A percentile compares a stretch with the other conserved stretches of the same genome.
phyloP scores from a whole-genome alignment of 2,329 filamentous ascomycete genomes.

The Pseudogymnoascus verrucosus region DNA sequence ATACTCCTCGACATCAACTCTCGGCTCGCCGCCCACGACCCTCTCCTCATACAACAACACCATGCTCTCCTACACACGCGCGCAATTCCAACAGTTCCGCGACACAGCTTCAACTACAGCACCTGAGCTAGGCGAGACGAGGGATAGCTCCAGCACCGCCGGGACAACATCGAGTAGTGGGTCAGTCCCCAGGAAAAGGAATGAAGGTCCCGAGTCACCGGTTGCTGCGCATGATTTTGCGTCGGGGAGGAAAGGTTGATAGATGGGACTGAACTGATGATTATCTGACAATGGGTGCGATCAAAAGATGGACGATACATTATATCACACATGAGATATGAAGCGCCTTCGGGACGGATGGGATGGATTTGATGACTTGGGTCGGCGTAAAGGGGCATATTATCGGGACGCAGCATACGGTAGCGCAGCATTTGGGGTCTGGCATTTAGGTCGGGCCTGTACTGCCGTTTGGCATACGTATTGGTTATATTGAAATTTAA shows the following conservation, averaged over 20 bases:
- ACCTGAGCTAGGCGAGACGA: background rate
- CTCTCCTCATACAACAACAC: background rate
- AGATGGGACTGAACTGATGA: background rate
- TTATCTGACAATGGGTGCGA: background rate
- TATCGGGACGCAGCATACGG: background rate
- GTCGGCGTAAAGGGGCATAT: background rate
- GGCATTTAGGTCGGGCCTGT: background rate
- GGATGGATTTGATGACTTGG: background rate
- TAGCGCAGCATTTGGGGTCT: background rate
- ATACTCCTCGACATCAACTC: background rate
- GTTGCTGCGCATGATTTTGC: background rate
- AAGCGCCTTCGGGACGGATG: background rate
- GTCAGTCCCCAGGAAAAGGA: background rate
- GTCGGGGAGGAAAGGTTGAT: background rate
- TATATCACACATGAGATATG: background rate
- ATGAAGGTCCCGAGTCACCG: background rate
- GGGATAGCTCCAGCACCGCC: background rate
- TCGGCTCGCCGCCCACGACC: background rate
- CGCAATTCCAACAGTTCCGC: background rate
- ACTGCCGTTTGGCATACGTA: background rate
- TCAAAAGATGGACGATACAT: background rate
- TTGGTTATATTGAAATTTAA: background rate
- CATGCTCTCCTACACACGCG: background rate
- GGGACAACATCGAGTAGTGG: background rate
- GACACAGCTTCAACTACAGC: background rate